Base-by-base conservation (phyloP, 2,329 filamentous ascomycete genomes). In the Metarhizium brunneum region DNA sequence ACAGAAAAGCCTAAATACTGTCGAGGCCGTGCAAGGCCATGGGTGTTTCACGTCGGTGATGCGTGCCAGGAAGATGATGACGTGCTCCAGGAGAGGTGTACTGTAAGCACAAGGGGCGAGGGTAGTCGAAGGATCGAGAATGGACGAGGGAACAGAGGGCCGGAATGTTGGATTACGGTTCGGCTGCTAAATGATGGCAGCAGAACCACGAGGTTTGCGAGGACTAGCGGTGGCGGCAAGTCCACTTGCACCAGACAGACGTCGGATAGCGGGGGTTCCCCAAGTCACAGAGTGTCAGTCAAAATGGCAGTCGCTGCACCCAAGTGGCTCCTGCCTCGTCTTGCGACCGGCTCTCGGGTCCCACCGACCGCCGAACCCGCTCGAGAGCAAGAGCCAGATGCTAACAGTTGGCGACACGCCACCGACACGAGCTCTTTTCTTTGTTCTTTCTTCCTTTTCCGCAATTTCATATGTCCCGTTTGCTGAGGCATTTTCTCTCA, bases 31-130 rank as follows among this genome's bases (percentile, higher is more conserved):
- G 45, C 45, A 29, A 40, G 29, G 49, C 53, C 16, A 47, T 55
- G 53, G 53, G 35, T 30, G 43, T 29, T 54, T 52, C 35, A 40
- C 42, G 43, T 7, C 11, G 4, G 42, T 53, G 53, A 48, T 53
- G 32, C 53, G 50, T 48, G 50, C 49, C 38, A 47, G 25, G 25
- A 16, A 16, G 30, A 16, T 40, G 47, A 57, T 57, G 53, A 50
- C 56, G 56, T 55, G 56, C 56, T 57, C 30, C 35, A 6, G 36
- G 45, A 20, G 20, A 25, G 45, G n/a, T 35, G 40, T 45, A 47
- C 13, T 18, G 45, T 32, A 30, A 25, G 16, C 35, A 32, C 6
- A 7, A 20, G 42, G 40, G 6, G 20, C 11, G 25, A 55, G 20
- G 14, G 42, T 20, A 30, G 5, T 45, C 7, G 18, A 47, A 51